phyloP scores from a whole-genome alignment of 2,329 filamentous ascomycete genomes.

The Curvularia sp. region DNA sequence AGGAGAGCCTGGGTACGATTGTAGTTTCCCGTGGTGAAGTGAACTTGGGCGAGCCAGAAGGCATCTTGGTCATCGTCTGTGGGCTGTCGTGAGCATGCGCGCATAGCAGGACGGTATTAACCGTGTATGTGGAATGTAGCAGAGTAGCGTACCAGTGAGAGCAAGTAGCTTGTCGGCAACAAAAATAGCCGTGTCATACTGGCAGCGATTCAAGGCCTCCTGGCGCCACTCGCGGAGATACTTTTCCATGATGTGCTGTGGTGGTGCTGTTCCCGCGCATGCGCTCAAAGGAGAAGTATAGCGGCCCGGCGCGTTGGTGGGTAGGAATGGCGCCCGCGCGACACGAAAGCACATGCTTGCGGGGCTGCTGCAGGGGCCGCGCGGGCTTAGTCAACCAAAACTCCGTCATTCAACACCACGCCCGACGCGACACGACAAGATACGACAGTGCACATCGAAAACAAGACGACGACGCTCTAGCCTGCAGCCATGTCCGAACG shows the following conservation, averaged over 20 bases:
- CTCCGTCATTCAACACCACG: background rate
- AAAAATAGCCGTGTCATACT: conserved; percentile 96
- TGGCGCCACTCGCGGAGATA: conserved; percentile 94
- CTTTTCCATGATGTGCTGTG: conserved; percentile 72
- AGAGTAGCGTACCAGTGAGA: conserved; percentile 74
- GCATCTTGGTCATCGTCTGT: conserved; percentile 91
- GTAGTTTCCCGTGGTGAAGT: conserved; percentile 95
- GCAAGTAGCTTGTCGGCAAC: conserved; percentile 96
- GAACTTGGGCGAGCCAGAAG: conserved; percentile 97
- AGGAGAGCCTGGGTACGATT: conserved; percentile 88
- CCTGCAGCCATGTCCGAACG: conserved; percentile 76
- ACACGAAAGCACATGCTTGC: conserved; percentile 31
- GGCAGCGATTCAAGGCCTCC: conserved; percentile 92
- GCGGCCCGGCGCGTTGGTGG: conserved; percentile 1
- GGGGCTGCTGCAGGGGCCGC: conserved; percentile 23
- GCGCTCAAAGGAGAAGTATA: background rate
- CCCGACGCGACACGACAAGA: background rate
- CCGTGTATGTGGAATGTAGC: background rate
- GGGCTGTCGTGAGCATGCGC: conserved; percentile 17
- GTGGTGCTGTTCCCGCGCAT: background rate
- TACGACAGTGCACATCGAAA: background rate
- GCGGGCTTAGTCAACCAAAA: conserved; percentile 26
- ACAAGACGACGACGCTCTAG: background rate
- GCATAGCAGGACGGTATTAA: background rate
- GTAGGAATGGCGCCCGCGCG: conserved; percentile 25